Conservation (phyloP, 2,329 filamentous ascomycete genomes). For the Talaromyces sp. region DNA sequence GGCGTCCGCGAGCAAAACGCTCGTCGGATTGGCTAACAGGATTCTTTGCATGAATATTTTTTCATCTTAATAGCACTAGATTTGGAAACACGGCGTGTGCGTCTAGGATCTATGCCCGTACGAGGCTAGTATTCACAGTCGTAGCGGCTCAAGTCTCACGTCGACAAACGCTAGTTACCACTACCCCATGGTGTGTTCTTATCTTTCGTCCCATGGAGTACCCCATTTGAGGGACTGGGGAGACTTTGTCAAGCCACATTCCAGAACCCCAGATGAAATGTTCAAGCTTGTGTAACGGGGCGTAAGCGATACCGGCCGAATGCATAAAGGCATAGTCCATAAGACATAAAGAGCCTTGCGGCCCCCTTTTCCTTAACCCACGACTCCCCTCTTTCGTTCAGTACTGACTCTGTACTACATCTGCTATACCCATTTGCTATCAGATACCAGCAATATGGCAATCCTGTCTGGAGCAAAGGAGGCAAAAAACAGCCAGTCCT, state of each 20-base stretch:
- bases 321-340: neutral
- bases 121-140: neutral
- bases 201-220: neutral
- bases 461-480: neutral
- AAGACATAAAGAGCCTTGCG: neutral
- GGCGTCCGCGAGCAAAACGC: too few species aligned
- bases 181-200: neutral
- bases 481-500: slow-evolving; percentile 26
- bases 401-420: neutral
- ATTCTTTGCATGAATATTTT: too few species aligned
- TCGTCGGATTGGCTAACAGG: too few species aligned
- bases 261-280: neutral
- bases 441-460: neutral
- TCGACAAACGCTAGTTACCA: neutral
- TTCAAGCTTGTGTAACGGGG: neutral
- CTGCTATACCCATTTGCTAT: neutral
- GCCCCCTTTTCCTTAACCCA: neutral
- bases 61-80: too few species aligned
- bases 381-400: neutral
- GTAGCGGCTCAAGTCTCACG: neutral
- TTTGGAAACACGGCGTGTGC: neutral
- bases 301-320: neutral
- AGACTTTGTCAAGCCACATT: neutral
- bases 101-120: neutral
- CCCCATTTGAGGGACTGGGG: slow-evolving; percentile 3